Base-by-base conservation (phyloP, 83 land plant genomes). In the Isoetes engelmannii region DNA sequence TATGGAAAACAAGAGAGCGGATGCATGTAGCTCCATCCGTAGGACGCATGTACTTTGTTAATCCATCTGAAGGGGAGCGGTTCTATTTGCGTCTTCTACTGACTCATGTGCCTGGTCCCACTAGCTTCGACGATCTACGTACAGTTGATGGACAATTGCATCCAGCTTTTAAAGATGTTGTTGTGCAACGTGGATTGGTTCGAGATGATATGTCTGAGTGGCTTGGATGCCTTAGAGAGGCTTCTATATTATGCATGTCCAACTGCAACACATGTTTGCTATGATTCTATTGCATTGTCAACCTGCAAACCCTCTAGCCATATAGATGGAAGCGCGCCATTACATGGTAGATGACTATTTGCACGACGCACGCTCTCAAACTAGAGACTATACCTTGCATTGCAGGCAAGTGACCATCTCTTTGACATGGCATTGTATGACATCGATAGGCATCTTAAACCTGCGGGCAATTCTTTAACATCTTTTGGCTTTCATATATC, bases 91-190 rank as follows among this genome's bases (percentile, higher is more conserved):
- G 50, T 44, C 49, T 66, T 0, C 47, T 44, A 2, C 4, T 44
- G 3, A 12, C 12, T 44, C 45, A 21, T 7, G 7, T 7, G 1
- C 45, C 46, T 0, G 46, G 66, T 1, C 15, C 66, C 6, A 63
- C 66, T 6, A 44, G 47, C 13, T 63, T 63, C 45, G 28, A 66
- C 0, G 5, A 66, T 20, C 21, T 66, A 66, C 57, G n/a, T 44
- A 63, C 4, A 3, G 45, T 66, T 44, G 48, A 66, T 15, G 28
- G 49, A 47, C 19, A 1, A 0, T 5, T 44, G 5, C 6, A 66
- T 45, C 28, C 68, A 4, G 45, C 19, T 7, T 48, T 44, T 19
- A 44, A 66, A 48, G 56, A 37, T 9, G 45, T 5, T 3, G 43
- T 3, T 7, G 19, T 6, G 44, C 17, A 45, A 12, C 15, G 7